Percentiles rank a stretch among this genome's conserved stretches.
phyloP scores from a whole-genome alignment of 768 basidiomycete species.

The Mycena vulgaris region DNA sequence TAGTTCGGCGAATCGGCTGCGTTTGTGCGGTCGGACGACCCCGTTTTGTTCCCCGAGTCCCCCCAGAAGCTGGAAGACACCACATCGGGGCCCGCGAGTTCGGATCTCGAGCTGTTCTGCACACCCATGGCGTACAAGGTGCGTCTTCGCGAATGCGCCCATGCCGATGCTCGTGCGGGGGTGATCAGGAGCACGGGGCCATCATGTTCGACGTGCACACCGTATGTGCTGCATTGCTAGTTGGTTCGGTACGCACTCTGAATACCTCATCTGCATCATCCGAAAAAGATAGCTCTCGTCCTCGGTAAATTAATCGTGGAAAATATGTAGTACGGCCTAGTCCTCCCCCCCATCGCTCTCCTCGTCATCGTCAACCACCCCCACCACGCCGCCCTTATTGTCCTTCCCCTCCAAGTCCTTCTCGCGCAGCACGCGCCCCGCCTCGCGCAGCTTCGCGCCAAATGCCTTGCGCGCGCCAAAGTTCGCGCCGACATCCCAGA shows the following conservation, averaged over 20 bases:
- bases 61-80: slow-evolving; percentile 58
- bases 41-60: slow-evolving; percentile 62
- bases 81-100: slow-evolving; percentile 61
- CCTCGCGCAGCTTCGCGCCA: slow-evolving; percentile 79
- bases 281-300: background rate
- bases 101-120: slow-evolving; percentile 64
- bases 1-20: slow-evolving; percentile 71
- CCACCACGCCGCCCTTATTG: slow-evolving; percentile 71
- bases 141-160: background rate
- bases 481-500: slow-evolving; percentile 96
- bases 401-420: slow-evolving; percentile 64
- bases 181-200: slow-evolving; percentile 53
- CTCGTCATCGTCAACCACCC: slow-evolving; percentile 80
- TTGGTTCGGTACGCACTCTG: slow-evolving; percentile 51
- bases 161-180: background rate
- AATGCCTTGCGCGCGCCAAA: slow-evolving; percentile 88
- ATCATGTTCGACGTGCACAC: slow-evolving; percentile 55
- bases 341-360: slow-evolving; percentile 63
- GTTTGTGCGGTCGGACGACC: slow-evolving; percentile 71
- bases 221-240: slow-evolving; percentile 58
- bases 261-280: background rate
- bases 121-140: slow-evolving; percentile 62
- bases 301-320: background rate
- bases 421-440: slow-evolving; percentile 79
- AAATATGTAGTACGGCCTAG: background rate